These are phyloP conservation scores for Epichloe uncinata DNA, from an alignment of 2,329 filamentous ascomycete genomes.

Conservation along the genomic window DNA sequence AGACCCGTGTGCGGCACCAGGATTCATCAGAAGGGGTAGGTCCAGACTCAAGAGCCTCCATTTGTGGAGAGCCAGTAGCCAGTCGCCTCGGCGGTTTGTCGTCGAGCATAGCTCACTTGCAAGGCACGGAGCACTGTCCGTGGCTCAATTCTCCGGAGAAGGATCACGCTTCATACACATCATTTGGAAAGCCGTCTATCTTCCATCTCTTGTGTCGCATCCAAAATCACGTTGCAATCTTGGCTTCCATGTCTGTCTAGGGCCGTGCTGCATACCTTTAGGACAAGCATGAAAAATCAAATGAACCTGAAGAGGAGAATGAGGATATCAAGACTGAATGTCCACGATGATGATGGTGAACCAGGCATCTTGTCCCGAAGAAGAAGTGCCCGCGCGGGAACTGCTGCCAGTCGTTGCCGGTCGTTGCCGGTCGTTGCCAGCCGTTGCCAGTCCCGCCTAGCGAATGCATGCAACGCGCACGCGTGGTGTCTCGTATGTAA, in stretches of 20 bases:
- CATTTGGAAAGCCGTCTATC: not conserved
- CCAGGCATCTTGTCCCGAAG: not conserved
- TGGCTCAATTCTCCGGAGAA: not conserved
- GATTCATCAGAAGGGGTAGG: no score
- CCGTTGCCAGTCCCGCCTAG: no score
- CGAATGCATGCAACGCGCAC: not conserved
- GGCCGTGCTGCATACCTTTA: not conserved
- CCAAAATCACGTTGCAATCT: no score
- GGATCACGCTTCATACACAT: not conserved
- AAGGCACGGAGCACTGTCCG: not conserved
- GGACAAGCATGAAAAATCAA: no score
- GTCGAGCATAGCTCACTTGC: not conserved
- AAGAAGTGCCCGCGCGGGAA: not conserved
- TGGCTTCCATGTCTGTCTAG: not conserved
- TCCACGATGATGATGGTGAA: no score
- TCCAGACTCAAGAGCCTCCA: no score
- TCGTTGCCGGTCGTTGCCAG: no score
- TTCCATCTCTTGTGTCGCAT: no score
- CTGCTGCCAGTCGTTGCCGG: no score
- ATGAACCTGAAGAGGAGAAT: no score
- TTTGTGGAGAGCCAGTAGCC: not conserved
- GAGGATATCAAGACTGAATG: no score
- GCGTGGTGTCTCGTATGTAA: not conserved
- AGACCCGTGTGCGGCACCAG: not conserved
- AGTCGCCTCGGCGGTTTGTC: not conserved